A percentile compares a stretch with the other conserved stretches of the same genome.
phyloP scores from a whole-genome alignment of 805 yeast genomes.

The Suhomyces kilbournensis region DNA sequence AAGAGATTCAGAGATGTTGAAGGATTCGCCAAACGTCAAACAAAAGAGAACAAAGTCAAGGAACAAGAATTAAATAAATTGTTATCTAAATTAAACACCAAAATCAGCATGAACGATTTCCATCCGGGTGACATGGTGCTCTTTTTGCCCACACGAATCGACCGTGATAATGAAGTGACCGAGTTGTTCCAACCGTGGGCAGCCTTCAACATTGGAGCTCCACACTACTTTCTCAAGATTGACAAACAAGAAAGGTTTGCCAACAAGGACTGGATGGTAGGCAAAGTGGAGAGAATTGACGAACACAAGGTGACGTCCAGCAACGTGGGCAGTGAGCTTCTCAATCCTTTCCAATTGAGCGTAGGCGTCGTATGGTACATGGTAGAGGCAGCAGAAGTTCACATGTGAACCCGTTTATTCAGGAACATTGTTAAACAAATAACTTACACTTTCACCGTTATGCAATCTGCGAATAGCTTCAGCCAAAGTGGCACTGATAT shows the following conservation, averaged over 20 bases:
- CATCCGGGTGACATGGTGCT: constrained; percentile 73
- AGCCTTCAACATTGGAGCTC: constrained; percentile 85
- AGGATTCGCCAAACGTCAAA: constrained; percentile 77
- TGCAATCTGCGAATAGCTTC: constrained; percentile 93
- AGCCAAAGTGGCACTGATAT: constrained; percentile 82
- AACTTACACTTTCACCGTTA: constrained; percentile 93
- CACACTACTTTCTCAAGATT: constrained; percentile 70
- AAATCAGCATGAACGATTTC: constrained; percentile 67
- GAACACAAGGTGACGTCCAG: constrained; percentile 50
- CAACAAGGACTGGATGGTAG: constrained; percentile 81
- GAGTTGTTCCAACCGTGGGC: constrained; percentile 71
- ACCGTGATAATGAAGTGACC: constrained; percentile 22
- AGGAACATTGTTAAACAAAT: constrained; percentile 66
- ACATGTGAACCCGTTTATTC: constrained; percentile 7
- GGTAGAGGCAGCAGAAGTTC: constrained; percentile 51
- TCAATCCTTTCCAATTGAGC: constrained; percentile 66
- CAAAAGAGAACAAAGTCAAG: constrained; percentile 61
- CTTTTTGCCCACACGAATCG: constrained; percentile 74
- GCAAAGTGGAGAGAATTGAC: constrained; percentile 58
- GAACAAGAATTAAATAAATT: constrained; percentile 45
- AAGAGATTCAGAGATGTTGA: constrained; percentile 87
- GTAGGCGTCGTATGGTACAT: constrained; percentile 63
- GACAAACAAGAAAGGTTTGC: constrained; percentile 25
- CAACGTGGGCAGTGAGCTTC: constrained; percentile 26
- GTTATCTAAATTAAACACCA: constrained; percentile 37